Percentiles rank a stretch among this genome's conserved stretches.
Evolutionary conservation across 2,329 filamentous ascomycete species (phyloP).

Genomic region (Microdochium nivale): DNA sequence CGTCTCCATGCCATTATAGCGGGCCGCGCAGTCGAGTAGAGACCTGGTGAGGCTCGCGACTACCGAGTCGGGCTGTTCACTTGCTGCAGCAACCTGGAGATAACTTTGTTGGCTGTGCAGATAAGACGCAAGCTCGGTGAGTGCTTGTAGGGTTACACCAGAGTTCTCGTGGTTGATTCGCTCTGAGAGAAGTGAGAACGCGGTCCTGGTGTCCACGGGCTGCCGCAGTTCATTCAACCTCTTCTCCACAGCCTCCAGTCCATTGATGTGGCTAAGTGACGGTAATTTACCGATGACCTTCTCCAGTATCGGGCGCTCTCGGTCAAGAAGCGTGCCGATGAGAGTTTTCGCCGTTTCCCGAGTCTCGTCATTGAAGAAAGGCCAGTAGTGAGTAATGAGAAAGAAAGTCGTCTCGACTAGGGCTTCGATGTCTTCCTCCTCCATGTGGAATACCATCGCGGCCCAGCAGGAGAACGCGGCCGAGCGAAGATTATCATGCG

Average conservation of each 20-base stretch:
- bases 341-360: slow-evolving; percentile 52
- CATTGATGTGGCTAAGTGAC: slow-evolving; percentile 61
- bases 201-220: slow-evolving; percentile 55
- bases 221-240: slow-evolving; percentile 57
- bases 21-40: slow-evolving; percentile 77
- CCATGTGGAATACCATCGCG: slow-evolving; percentile 65
- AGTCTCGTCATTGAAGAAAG: slow-evolving; percentile 50
- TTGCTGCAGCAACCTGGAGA: slow-evolving; percentile 69
- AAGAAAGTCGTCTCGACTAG: slow-evolving; percentile 87
- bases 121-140: slow-evolving; percentile 69
- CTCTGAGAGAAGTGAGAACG: slow-evolving; percentile 62
- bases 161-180: slow-evolving; percentile 77
- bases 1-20: slow-evolving; percentile 60
- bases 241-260: slow-evolving; percentile 58
- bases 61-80: slow-evolving; percentile 73
- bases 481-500: slow-evolving; percentile 65
- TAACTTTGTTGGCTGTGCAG: slow-evolving; percentile 66
- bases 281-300: slow-evolving; percentile 69
- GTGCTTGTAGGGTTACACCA: slow-evolving; percentile 73
- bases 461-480: slow-evolving; percentile 79
- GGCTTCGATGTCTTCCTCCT: slow-evolving; percentile 68
- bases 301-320: slow-evolving; percentile 51
- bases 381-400: slow-evolving; percentile 77
- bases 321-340: slow-evolving; percentile 56
- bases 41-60: slow-evolving; percentile 65